Evolutionary conservation across 129 eudicot species (phyloP).

Genomic region (Pulicaria dysenterica): DNA sequence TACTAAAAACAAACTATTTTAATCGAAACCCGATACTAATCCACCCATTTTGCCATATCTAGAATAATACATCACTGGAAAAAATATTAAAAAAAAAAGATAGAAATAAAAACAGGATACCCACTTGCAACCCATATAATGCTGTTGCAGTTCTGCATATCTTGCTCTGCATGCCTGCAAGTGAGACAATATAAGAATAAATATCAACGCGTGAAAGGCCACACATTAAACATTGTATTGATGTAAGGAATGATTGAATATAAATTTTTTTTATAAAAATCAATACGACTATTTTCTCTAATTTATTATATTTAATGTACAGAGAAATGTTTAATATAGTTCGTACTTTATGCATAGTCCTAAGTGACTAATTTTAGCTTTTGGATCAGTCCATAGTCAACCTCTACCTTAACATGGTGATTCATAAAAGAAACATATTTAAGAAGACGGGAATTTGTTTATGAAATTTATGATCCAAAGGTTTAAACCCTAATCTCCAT

Average conservation of each 20-base stretch:
- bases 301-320: too few relatives aligned
- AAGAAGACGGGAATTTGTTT: too few relatives aligned
- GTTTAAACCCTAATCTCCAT: too few relatives aligned
- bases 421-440: too few relatives aligned
- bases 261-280: too few relatives aligned
- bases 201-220: background rate
- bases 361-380: too few relatives aligned
- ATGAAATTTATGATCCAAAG: too few relatives aligned
- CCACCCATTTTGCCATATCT: background rate
- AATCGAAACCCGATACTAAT: background rate
- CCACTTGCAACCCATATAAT: slow-evolving; percentile 78
- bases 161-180: slow-evolving; percentile 82
- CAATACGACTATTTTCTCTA: too few relatives aligned
- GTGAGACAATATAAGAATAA: background rate
- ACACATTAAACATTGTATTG: background rate
- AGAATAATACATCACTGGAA: background rate
- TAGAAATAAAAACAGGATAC: slow-evolving; percentile 32
- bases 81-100: background rate
- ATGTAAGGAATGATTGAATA: background rate
- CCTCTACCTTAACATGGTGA: too few relatives aligned
- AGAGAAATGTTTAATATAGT: too few relatives aligned
- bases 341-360: too few relatives aligned
- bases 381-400: too few relatives aligned
- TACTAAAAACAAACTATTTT: background rate
- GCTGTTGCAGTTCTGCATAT: slow-evolving; percentile 68